These are phyloP conservation scores for Scopulariopsis brevicaulis DNA, from an alignment of 2,329 filamentous ascomycete genomes.

Conservation along the genomic window DNA sequence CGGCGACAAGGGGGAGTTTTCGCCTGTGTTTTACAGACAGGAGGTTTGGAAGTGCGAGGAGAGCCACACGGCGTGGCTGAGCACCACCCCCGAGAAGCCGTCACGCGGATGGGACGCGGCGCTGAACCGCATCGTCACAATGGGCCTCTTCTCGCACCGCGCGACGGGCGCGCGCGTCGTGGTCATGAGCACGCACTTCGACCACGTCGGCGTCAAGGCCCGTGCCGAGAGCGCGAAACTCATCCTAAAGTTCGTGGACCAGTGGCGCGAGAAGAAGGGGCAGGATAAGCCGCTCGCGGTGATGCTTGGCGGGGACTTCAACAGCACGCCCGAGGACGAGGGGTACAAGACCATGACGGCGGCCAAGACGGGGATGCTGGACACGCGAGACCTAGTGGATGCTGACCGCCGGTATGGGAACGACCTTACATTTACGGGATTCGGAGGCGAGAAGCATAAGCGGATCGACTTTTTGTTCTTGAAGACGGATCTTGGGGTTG, in stretches of 20 bases:
- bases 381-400: not conserved
- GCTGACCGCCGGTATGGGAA: not conserved
- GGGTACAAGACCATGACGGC: constrained; percentile 37
- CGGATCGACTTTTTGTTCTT: constrained; percentile 60
- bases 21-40: constrained; percentile 63
- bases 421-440: constrained; percentile 52
- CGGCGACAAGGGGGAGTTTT: constrained; percentile 59
- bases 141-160: constrained; percentile 38
- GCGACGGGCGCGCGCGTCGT: constrained; percentile 35
- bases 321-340: constrained; percentile 45
- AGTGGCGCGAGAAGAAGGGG: not conserved
- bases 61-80: constrained; percentile 64
- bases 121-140: constrained; percentile 48
- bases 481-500: constrained; percentile 16
- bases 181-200: constrained; percentile 61
- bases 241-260: not conserved
- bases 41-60: constrained; percentile 46
- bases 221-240: constrained; percentile 34
- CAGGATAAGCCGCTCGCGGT: constrained; percentile 29
- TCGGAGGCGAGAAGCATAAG: constrained; percentile 32
- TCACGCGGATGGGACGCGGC: constrained; percentile 63
- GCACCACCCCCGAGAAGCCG: constrained; percentile 55
- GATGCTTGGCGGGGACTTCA: constrained; percentile 59
- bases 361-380: constrained; percentile 13
- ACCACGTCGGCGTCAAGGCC: constrained; percentile 45